phyloP scores from a whole-genome alignment of 2,329 filamentous ascomycete genomes.

The Ascochyta fabae region DNA sequence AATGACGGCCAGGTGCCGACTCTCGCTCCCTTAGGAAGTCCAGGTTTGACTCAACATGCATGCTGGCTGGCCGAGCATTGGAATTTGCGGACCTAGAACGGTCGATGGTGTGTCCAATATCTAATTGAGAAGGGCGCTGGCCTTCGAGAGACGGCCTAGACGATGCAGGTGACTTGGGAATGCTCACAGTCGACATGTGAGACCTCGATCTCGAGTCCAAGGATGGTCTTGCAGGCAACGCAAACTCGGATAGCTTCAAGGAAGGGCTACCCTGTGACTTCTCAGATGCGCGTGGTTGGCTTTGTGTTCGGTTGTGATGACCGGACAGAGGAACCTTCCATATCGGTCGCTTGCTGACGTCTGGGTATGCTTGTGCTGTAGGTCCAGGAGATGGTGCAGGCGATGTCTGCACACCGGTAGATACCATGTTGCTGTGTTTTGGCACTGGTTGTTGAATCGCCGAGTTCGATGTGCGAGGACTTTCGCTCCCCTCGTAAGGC shows the following conservation, averaged over 20 bases:
- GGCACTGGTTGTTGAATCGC: conserved; percentile 55
- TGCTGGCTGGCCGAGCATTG: conserved; percentile 78
- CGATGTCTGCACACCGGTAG: conserved; percentile 81
- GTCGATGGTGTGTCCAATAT: conserved; percentile 64
- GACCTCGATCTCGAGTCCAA: conserved; percentile 60
- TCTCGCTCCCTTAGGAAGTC: conserved; percentile 84
- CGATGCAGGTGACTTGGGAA: conserved; percentile 62
- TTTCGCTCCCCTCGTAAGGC: conserved; percentile 15
- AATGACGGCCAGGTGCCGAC: conserved; percentile 52
- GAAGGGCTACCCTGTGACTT: conserved; percentile 45
- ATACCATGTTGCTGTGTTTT: conserved; percentile 63
- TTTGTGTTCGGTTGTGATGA: conserved; percentile 55
- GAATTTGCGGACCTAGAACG: conserved; percentile 69
- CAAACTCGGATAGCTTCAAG: conserved; percentile 46
- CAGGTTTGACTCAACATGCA: conserved; percentile 80
- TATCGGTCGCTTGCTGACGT: conserved; percentile 55
- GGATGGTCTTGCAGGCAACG: conserved; percentile 49
- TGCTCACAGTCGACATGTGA: conserved; percentile 55
- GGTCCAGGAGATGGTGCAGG: conserved; percentile 54
- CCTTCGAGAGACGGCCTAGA: conserved; percentile 75
- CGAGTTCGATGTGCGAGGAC: conserved; percentile 34
- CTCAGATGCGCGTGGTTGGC: conserved; percentile 56
- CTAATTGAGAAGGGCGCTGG: conserved; percentile 67
- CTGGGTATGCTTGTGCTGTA: conserved; percentile 43
- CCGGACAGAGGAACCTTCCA: conserved; percentile 59